Evolutionary conservation across 805 yeast species (phyloP).

Genomic region (Spathaspora girioi): DNA sequence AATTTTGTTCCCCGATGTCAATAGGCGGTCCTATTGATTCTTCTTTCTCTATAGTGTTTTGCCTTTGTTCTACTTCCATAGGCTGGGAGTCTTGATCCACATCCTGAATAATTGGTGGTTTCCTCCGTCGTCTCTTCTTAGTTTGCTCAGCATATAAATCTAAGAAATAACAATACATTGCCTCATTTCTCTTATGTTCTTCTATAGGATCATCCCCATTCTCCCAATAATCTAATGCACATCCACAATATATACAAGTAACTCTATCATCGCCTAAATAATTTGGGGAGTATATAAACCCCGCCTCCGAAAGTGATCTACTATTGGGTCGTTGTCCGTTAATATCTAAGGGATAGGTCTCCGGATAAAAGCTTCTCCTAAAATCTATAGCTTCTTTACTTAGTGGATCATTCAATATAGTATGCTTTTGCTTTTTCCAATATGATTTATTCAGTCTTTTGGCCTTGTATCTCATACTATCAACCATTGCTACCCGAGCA

Average conservation of each 20-base stretch:
- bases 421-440: background rate
- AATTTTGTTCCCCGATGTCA: background rate
- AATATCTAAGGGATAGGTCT: constrained; percentile 44
- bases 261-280: constrained; percentile 29
- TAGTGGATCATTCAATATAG: constrained; percentile 19
- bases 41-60: background rate
- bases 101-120: background rate
- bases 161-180: constrained; percentile 25
- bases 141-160: constrained; percentile 6
- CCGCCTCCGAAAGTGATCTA: constrained; percentile 43
- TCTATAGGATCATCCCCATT: constrained; percentile 55
- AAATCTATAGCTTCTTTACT: constrained; percentile 23
- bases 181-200: constrained; percentile 44
- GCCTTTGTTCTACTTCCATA: background rate
- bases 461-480: background rate
- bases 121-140: background rate
- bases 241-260: constrained; percentile 24
- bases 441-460: background rate
- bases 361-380: constrained; percentile 38
- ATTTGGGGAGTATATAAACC: constrained; percentile 34
- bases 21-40: background rate
- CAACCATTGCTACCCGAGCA: background rate
- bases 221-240: constrained; percentile 50
- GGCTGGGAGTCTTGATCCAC: background rate
- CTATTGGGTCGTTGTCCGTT: constrained; percentile 34